These are phyloP conservation scores for Lactarius hatsudake DNA, from an alignment of 768 basidiomycete species.

Conservation along the genomic window DNA sequence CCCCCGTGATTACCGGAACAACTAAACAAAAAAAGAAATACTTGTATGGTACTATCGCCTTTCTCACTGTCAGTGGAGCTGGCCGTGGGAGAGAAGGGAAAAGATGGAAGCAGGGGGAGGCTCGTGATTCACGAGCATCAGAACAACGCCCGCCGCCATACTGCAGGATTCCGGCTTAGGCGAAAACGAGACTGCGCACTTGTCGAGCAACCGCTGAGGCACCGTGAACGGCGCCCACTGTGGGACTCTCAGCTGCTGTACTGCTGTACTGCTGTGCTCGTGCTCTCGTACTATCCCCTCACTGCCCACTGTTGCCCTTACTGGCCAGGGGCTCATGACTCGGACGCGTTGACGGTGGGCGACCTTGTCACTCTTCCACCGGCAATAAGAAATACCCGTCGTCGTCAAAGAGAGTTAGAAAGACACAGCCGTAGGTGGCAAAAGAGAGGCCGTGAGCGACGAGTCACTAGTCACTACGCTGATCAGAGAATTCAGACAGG, in stretches of 20 bases:
- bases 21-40: neutral
- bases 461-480: neutral
- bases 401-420: neutral
- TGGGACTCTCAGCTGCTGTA: neutral
- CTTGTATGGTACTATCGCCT: neutral
- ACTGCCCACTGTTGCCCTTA: neutral
- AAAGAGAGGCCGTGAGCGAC: neutral
- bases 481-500: neutral
- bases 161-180: slow-evolving; percentile 4
- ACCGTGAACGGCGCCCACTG: neutral
- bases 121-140: neutral
- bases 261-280: neutral
- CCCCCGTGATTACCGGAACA: neutral
- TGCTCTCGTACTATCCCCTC: neutral
- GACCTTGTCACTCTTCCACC: neutral
- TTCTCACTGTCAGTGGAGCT: slow-evolving; percentile 1
- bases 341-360: neutral
- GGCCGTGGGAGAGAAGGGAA: neutral
- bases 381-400: neutral
- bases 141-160: slow-evolving; percentile 9
- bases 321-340: neutral
- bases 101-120: neutral
- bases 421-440: neutral
- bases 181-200: slow-evolving; percentile 11
- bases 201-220: slow-evolving; percentile 21